A percentile compares a stretch with the other conserved stretches of the same genome.
Conservation (phyloP, 805 yeast genomes). For the Helenozyma baotianmanensis region DNA sequence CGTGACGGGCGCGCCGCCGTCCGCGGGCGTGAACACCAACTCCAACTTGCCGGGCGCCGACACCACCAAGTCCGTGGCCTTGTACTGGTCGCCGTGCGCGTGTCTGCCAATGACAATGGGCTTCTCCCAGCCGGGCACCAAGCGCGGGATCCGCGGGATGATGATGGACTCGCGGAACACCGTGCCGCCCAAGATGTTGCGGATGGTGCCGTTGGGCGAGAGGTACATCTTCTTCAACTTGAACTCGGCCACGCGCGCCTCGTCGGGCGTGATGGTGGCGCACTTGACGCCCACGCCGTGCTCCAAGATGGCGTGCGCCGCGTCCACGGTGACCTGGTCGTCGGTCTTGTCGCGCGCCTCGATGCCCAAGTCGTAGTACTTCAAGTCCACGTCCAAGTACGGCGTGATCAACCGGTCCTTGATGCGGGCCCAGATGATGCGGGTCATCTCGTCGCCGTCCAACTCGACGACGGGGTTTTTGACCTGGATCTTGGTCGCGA, state of each 20-base stretch:
- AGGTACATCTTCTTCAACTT: conserved; percentile 93
- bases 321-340: conserved; percentile 83
- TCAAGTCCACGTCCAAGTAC: conserved; percentile 78
- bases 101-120: conserved; percentile 97
- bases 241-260: conserved; percentile 90
- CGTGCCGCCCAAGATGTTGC: conserved; percentile 94
- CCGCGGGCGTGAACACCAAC: conserved; percentile 67
- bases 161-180: conserved; percentile 96
- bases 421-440: conserved; percentile 92
- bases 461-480: conserved; percentile 89
- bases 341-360: conserved; percentile 82
- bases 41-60: conserved; percentile 77
- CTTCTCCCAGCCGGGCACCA: conserved; percentile 88
- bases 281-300: conserved; percentile 94
- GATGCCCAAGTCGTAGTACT: conserved; percentile 88
- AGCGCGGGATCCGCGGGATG: conserved; percentile 80
- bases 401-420: conserved; percentile 83
- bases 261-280: conserved; percentile 98
- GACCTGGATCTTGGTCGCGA: conserved; percentile 59
- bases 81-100: conserved; percentile 95
- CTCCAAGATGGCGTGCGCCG: conserved; percentile 84
- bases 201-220: conserved; percentile 94
- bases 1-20: conserved; percentile 52
- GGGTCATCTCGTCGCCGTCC: conserved; percentile 98
- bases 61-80: conserved; percentile 80